Percentiles rank a stretch among this genome's conserved stretches.
phyloP scores from a whole-genome alignment of 129 eudicot genomes.

The Flaveria bidentis region DNA sequence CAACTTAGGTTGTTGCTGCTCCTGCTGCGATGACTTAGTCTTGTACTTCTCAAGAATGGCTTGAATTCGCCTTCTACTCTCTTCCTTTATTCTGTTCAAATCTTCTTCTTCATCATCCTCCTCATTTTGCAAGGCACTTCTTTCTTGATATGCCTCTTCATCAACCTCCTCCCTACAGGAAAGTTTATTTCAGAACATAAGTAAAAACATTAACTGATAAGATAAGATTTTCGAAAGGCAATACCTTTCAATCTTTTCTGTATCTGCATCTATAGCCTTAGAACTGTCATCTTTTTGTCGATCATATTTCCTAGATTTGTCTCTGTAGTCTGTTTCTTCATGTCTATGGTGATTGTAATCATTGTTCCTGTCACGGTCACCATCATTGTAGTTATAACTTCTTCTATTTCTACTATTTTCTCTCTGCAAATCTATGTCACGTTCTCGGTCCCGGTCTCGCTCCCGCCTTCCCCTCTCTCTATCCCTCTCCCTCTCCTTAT shows the following conservation, averaged over 20 bases:
- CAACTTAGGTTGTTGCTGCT: constrained; percentile 42
- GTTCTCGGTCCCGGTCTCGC: constrained; percentile 17
- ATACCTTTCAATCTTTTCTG: constrained; percentile 54
- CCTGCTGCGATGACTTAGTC: constrained; percentile 40
- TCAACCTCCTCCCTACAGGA: constrained; percentile 57
- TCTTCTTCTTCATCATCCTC: constrained; percentile 96
- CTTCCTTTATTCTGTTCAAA: constrained; percentile 83
- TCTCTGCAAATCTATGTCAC: constrained; percentile 38
- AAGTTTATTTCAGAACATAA: constrained; percentile 21
- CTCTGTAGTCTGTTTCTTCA: constrained; percentile 49
- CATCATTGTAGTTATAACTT: constrained; percentile 42
- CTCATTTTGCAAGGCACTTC: constrained; percentile 54
- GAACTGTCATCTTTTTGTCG: constrained; percentile 34
- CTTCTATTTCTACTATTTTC: constrained; percentile 47
- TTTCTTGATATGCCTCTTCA: constrained; percentile 58
- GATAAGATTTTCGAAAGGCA: background rate
- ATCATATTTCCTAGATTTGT: constrained; percentile 46
- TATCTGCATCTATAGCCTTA: constrained; percentile 37
- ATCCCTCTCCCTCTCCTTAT: constrained; percentile 29
- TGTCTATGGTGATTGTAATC: constrained; percentile 48
- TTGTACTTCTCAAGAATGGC: constrained; percentile 93
- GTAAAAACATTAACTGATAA: background rate
- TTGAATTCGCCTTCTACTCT: constrained; percentile 88
- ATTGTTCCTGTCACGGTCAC: constrained; percentile 41
- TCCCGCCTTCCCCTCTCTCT: constrained; percentile 30